phyloP scores from a whole-genome alignment of 805 yeast species.

The Yamadazyma phyllophila region DNA sequence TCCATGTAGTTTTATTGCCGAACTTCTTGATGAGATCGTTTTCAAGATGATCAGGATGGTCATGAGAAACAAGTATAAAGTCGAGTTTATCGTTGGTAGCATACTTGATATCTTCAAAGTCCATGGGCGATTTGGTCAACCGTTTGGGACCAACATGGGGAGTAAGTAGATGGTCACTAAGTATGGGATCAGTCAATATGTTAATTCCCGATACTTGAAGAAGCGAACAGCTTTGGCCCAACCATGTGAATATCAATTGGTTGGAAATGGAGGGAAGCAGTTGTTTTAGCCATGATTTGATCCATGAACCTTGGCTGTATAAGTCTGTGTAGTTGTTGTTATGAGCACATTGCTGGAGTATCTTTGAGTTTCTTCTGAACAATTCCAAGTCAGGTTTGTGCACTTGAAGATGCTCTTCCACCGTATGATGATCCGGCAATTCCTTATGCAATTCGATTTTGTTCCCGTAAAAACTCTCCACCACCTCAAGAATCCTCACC shows the following conservation, averaged over 20 bases:
- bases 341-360: slow-evolving; percentile 26
- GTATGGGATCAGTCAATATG: slow-evolving; percentile 82
- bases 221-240: slow-evolving; percentile 87
- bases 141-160: slow-evolving; percentile 77
- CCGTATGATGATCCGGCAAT: slow-evolving; percentile 34
- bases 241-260: slow-evolving; percentile 76
- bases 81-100: slow-evolving; percentile 59
- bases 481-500: slow-evolving; percentile 68
- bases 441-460: slow-evolving; percentile 35
- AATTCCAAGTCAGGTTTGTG: slow-evolving; percentile 54
- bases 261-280: slow-evolving; percentile 35
- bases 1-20: slow-evolving; percentile 69
- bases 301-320: neutral
- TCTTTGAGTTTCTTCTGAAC: slow-evolving; percentile 32
- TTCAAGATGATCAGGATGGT: slow-evolving; percentile 95
- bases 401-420: slow-evolving; percentile 59
- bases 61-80: slow-evolving; percentile 80
- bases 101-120: slow-evolving; percentile 49
- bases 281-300: neutral
- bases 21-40: slow-evolving; percentile 48
- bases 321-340: slow-evolving; percentile 3
- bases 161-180: slow-evolving; percentile 61
- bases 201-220: slow-evolving; percentile 71
- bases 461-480: slow-evolving; percentile 50
- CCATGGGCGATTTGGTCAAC: slow-evolving; percentile 73